phyloP scores from a whole-genome alignment of 1,284 basidiomycete species.

The Ceratobasidium sp. region DNA sequence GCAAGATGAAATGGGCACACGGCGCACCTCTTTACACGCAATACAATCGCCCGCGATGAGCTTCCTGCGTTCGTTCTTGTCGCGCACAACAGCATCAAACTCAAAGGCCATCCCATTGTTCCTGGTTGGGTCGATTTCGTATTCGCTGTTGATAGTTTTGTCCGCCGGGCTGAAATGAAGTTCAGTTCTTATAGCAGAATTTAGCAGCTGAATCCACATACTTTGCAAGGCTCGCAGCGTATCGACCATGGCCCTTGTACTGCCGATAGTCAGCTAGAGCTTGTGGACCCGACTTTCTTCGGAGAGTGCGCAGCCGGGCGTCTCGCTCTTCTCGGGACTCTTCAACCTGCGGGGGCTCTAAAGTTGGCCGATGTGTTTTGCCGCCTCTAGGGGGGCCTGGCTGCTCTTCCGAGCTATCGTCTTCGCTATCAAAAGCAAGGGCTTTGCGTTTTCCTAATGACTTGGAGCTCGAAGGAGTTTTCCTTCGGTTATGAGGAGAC shows the following conservation, averaged over 20 bases:
- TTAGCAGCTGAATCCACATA: background rate
- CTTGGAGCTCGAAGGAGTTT: conserved; percentile 10
- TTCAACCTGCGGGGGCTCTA: conserved; percentile 3
- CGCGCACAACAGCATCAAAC: conserved; percentile 81
- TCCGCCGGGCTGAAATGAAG: conserved; percentile 52
- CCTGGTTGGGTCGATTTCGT: conserved; percentile 70
- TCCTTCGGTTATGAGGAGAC: conserved; percentile 22
- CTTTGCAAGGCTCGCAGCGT: conserved; percentile 52
- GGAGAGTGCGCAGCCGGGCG: conserved; percentile 22
- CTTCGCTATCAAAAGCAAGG: conserved; percentile 20
- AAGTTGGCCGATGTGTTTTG: conserved; percentile 2
- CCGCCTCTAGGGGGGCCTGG: background rate
- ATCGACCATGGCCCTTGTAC: conserved; percentile 65
- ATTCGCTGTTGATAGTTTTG: conserved; percentile 69
- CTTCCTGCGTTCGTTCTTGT: conserved; percentile 69
- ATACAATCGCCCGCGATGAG: conserved; percentile 86
- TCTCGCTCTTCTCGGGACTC: conserved; percentile 34
- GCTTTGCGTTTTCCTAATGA: conserved; percentile 30
- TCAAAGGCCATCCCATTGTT: conserved; percentile 75
- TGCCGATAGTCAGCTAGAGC: conserved; percentile 59
- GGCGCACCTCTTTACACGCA: conserved; percentile 79
- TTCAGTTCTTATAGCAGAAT: background rate
- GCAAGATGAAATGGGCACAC: background rate
- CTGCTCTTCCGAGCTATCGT: conserved; percentile 9
- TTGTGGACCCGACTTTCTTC: conserved; percentile 46